Evolutionary conservation across 345 rosid genomes (phyloP).

Genomic region (Kandelia obovata): DNA sequence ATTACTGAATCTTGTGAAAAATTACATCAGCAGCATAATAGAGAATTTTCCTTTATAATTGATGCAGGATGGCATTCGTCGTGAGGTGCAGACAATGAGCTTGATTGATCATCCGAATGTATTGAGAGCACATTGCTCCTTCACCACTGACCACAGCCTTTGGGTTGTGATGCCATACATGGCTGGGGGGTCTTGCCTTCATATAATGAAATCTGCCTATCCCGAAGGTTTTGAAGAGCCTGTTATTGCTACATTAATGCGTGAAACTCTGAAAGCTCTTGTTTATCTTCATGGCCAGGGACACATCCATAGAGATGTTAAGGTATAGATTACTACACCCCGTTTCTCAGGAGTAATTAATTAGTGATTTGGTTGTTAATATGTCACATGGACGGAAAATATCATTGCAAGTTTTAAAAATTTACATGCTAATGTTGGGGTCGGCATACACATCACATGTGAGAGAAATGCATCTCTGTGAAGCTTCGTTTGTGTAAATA

Average conservation of each 20-base stretch:
- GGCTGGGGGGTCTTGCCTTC: constrained; percentile 98
- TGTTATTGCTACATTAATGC: constrained; percentile 83
- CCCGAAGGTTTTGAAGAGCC: constrained; percentile 95
- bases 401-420: neutral
- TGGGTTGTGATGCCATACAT: constrained; percentile 99
- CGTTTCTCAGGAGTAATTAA: constrained; percentile 7
- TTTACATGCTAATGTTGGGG: neutral
- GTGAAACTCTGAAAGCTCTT: constrained; percentile 90
- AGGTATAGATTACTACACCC: constrained; percentile 44
- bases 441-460: no score
- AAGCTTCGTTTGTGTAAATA: no score
- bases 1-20: constrained; percentile 1
- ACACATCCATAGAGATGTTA: constrained; percentile 97
- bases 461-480: no score
- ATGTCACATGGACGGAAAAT: neutral
- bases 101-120: constrained; percentile 84
- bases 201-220: constrained; percentile 76
- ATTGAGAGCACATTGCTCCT: constrained; percentile 85
- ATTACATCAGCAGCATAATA: neutral
- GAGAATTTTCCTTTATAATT: constrained; percentile 6
- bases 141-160: constrained; percentile 69
- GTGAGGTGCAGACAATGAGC: constrained; percentile 96
- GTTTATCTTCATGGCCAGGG: constrained; percentile 92
- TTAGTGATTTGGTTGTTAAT: neutral
- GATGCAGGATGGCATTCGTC: constrained; percentile 87